phyloP scores from a whole-genome alignment of 2,329 filamentous ascomycete genomes.

The Pseudopithomyces maydicus region DNA sequence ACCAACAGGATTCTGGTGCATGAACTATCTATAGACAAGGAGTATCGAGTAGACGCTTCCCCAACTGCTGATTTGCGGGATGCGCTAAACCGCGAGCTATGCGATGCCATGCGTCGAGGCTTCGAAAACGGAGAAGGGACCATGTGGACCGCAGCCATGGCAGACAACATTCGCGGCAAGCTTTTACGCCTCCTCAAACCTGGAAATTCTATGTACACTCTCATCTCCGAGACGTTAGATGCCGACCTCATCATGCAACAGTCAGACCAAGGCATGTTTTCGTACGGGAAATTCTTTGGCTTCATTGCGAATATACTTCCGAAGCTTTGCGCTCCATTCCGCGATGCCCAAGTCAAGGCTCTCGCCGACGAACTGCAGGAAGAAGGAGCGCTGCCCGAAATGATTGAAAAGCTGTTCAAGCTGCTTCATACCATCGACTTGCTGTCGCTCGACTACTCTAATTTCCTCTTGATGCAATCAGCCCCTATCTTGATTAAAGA shows the following conservation, averaged over 20 bases:
- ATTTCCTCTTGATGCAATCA: conserved; percentile 75
- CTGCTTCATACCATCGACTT: conserved; percentile 77
- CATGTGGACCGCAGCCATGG: conserved; percentile 71
- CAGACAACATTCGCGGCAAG: conserved; percentile 72
- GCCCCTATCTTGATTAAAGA: conserved; percentile 74
- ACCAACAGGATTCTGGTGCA: conserved; percentile 78
- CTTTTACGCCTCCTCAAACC: conserved; percentile 73
- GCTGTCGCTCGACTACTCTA: conserved; percentile 80
- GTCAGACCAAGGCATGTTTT: conserved; percentile 74
- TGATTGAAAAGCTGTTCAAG: conserved; percentile 77
- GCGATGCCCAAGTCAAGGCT: conserved; percentile 76
- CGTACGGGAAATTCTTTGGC: conserved; percentile 78
- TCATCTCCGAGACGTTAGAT: conserved; percentile 77
- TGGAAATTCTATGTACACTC: conserved; percentile 73
- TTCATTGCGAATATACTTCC: conserved; percentile 77
- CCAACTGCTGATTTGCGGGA: conserved; percentile 62
- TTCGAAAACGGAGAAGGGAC: conserved; percentile 69
- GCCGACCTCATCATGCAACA: conserved; percentile 72
- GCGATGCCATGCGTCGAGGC: conserved; percentile 65
- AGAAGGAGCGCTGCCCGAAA: conserved; percentile 59
- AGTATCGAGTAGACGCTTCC: conserved; percentile 70
- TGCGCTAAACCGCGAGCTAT: conserved; percentile 64
- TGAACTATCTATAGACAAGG: conserved; percentile 78
- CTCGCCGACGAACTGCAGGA: conserved; percentile 64
- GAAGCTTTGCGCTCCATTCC: conserved; percentile 78